Conservation (phyloP, 768 basidiomycete genomes). For the Suillus brevipes region DNA sequence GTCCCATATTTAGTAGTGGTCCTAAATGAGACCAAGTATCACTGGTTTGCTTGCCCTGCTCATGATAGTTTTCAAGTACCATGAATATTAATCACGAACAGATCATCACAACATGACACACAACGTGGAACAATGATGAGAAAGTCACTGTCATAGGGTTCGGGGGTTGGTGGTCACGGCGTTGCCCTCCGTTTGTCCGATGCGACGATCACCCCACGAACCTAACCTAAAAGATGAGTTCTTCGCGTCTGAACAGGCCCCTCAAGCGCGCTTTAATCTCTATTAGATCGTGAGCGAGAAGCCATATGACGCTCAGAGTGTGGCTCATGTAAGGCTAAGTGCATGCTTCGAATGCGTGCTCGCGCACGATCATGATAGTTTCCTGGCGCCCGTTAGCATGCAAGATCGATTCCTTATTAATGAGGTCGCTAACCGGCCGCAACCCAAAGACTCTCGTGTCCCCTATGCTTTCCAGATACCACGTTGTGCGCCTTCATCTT, state of each 20-base stretch:
- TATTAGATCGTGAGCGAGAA: constrained; percentile 13
- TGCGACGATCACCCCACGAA: not conserved
- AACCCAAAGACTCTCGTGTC: constrained; percentile 38
- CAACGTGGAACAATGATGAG: not conserved
- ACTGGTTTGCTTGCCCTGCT: not conserved
- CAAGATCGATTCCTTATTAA: not conserved
- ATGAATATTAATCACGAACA: not conserved
- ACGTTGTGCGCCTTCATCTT: constrained; percentile 62
- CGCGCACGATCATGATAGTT: constrained; percentile 14
- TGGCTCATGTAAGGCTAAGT: constrained; percentile 31
- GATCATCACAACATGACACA: not conserved
- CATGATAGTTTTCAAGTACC: not conserved
- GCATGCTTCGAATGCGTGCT: constrained; percentile 29
- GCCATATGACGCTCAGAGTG: not conserved
- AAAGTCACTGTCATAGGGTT: not conserved
- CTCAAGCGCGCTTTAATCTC: constrained; percentile 34
- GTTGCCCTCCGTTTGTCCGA: not conserved
- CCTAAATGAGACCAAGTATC: not conserved
- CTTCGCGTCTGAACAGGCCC: constrained; percentile 20
- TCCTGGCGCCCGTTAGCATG: constrained; percentile 15
- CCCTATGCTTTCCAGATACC: constrained; percentile 37
- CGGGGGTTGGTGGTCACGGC: not conserved
- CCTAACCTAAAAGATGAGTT: constrained; percentile 9
- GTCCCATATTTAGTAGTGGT: not conserved
- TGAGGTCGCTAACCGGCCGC: constrained; percentile 19